phyloP scores from a whole-genome alignment of 2,329 filamentous ascomycete species.

The Colletotrichum theobromicola region DNA sequence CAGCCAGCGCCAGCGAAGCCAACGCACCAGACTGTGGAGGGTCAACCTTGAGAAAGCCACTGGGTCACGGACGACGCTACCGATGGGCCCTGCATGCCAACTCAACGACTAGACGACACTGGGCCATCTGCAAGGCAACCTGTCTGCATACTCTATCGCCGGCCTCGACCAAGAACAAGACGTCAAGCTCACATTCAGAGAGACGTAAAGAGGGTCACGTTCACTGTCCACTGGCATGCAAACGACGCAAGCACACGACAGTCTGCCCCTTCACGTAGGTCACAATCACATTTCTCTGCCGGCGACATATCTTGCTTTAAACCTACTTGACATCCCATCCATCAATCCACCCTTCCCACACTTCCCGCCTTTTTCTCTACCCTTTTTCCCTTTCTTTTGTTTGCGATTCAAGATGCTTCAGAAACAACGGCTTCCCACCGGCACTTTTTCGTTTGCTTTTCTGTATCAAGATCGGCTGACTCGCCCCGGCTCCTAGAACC shows the following conservation, averaged over 20 bases:
- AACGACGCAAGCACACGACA: conserved; percentile 17
- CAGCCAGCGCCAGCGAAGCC: conserved; percentile 6
- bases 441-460: conserved; percentile 18
- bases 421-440: conserved; percentile 17
- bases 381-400: neutral
- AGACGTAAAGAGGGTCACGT: conserved; percentile 6
- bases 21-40: neutral
- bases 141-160: neutral
- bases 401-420: conserved; percentile 26
- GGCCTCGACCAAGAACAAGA: neutral
- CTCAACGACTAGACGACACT: neutral
- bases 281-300: conserved; percentile 5
- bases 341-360: neutral
- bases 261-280: neutral
- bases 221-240: conserved; percentile 15
- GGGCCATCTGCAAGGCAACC: conserved; percentile 13
- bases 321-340: neutral
- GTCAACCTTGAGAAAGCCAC: neutral
- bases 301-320: neutral
- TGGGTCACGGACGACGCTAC: neutral
- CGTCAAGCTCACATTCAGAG: neutral
- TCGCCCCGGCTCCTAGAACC: conserved; percentile 18
- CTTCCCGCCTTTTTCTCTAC: neutral
- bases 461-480: conserved; percentile 20
- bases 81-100: neutral